Evolutionary conservation across 768 basidiomycete genomes (phyloP), one percentile per base, ranked within the genome.

Genomic region (Saitozyma sp.): DNA sequence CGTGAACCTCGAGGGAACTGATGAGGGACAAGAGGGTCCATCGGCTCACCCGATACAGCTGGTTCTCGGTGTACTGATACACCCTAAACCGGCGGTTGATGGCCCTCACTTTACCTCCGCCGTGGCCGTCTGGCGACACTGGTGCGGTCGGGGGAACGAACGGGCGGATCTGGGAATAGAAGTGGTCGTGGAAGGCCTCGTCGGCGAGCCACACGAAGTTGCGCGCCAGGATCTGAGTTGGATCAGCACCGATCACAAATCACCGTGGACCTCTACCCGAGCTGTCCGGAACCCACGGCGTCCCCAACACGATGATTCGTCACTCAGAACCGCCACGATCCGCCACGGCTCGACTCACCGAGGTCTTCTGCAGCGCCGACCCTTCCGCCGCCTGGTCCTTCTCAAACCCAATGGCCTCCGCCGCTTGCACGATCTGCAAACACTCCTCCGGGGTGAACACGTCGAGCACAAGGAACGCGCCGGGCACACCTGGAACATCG

Each of bases 191-290:
- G 69, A 85, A 84, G 14, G 64, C 63, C 8, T 71, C 58, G 68
- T 85, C 84, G 0, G 85, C 83, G 16, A 85, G 79, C 85, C 85
- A 85, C 60, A 84, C 82, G 54, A 85, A 75, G 70, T 85, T 85
- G 64, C 83, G 82, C 0, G 83, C 83, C 0, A 84, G 79, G 17
- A 75, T 75, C 70, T 72, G 61, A 5, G 29, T 40, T 29, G 20
- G 2, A 37, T 17, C 29, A 29, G 29, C 29, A 29, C 29, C 29
- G 29, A 29, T 29, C 29, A 29, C 29, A 2, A 29, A 29, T 29
- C 29, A 29, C 46, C 51, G 38, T 55, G 13, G 38, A 48, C 14
- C 46, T 10, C 13, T 3, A 6, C 14, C 54, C 37, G 20, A 14
- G 11, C 11, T 37, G 29, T 14, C 2, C 3, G 37, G 13, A 11